Evolutionary conservation across 2,329 filamentous ascomycete genomes (phyloP).

Genomic region (Ophiosphaerella korrae): DNA sequence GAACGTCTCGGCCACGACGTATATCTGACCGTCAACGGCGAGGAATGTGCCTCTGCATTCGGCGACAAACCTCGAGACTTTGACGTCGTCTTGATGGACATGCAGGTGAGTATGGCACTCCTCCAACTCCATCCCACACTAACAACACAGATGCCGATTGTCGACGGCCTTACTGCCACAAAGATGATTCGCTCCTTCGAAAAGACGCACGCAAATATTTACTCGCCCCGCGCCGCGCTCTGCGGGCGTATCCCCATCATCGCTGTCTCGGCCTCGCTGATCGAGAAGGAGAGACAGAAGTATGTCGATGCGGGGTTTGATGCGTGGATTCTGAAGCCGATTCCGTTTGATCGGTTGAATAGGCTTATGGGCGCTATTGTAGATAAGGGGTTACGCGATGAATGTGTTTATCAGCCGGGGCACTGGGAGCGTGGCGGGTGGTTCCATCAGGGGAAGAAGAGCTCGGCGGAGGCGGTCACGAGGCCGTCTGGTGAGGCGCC

Average conservation of each 20-base stretch:
- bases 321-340: slow-evolving; percentile 88
- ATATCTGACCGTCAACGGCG: slow-evolving; percentile 76
- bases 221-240: slow-evolving; percentile 63
- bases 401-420: slow-evolving; percentile 72
- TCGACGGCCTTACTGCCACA: slow-evolving; percentile 80
- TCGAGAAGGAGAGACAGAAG: slow-evolving; percentile 69
- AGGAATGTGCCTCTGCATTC: slow-evolving; percentile 78
- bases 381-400: slow-evolving; percentile 61
- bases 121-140: neutral
- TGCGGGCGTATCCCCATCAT: slow-evolving; percentile 80
- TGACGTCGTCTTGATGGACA: slow-evolving; percentile 88
- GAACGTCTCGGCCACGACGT: slow-evolving; percentile 77
- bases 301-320: slow-evolving; percentile 85
- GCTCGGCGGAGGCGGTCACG: slow-evolving; percentile 47
- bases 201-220: slow-evolving; percentile 55
- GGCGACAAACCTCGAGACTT: slow-evolving; percentile 66
- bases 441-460: slow-evolving; percentile 62
- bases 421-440: slow-evolving; percentile 87
- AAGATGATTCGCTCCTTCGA: slow-evolving; percentile 82
- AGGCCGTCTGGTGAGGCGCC: slow-evolving; percentile 33
- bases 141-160: slow-evolving; percentile 78
- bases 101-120: slow-evolving; percentile 68
- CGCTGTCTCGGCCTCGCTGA: slow-evolving; percentile 81
- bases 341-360: slow-evolving; percentile 77
- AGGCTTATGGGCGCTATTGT: slow-evolving; percentile 72